phyloP scores from a whole-genome alignment of 1,284 basidiomycete genomes.

The Moesziomyces sp. region DNA sequence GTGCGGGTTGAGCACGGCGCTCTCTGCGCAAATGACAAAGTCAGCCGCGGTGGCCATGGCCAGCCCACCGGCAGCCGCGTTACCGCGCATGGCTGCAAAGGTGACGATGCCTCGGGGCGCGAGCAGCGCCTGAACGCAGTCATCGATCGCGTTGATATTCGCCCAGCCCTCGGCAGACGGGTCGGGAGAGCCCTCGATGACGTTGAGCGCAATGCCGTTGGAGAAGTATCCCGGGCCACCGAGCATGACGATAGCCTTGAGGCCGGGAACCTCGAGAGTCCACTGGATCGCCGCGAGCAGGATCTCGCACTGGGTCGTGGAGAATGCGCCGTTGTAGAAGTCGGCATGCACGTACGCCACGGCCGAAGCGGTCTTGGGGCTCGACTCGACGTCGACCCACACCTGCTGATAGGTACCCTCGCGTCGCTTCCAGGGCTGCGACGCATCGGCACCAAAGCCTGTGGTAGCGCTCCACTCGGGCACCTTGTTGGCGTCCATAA shows the following conservation, averaged over 20 bases:
- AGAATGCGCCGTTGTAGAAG: conserved; percentile 71
- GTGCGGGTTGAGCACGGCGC: conserved; percentile 70
- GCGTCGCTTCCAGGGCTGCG: conserved; percentile 31
- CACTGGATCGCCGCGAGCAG: conserved; percentile 68
- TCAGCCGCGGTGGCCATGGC: conserved; percentile 70
- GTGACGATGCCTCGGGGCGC: conserved; percentile 69
- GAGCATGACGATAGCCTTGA: conserved; percentile 69
- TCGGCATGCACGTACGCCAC: conserved; percentile 70
- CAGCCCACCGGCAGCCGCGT: conserved; percentile 71
- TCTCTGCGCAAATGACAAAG: conserved; percentile 68
- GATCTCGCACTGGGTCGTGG: conserved; percentile 69
- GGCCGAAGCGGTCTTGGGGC: conserved; percentile 16
- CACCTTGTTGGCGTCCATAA: conserved; percentile 59
- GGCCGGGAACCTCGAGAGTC: conserved; percentile 65
- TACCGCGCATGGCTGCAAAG: conserved; percentile 69
- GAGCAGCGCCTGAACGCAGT: conserved; percentile 63
- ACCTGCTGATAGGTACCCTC: conserved; percentile 70
- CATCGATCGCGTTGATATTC: conserved; percentile 70
- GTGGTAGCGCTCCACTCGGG: conserved; percentile 66
- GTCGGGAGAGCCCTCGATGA: conserved; percentile 69
- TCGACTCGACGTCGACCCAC: conserved; percentile 67
- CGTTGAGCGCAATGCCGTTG: conserved; percentile 71
- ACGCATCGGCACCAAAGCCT: conserved; percentile 20
- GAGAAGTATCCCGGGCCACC: conserved; percentile 69
- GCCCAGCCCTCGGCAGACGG: conserved; percentile 70